A percentile compares a stretch with the other conserved stretches of the same genome.
phyloP scores from a whole-genome alignment of 495 filamentous ascomycete genomes.

The Aspergillus ostianus region DNA sequence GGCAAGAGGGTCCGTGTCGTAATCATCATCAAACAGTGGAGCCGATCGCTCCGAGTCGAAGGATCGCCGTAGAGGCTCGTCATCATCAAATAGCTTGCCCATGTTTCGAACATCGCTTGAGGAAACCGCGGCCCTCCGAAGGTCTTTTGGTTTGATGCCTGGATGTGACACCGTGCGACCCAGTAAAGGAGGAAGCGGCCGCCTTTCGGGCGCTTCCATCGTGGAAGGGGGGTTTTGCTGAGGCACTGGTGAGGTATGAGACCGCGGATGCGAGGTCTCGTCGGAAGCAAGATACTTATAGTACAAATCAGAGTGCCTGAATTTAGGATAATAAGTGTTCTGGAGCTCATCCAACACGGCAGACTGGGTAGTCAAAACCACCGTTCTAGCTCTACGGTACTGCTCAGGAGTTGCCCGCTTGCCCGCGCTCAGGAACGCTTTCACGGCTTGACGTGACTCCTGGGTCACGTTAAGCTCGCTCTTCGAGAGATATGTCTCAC shows the following conservation, averaged over 20 bases:
- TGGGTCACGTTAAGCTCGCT: slow-evolving; percentile 76
- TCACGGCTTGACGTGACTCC: slow-evolving; percentile 65
- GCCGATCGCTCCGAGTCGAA: slow-evolving; percentile 55
- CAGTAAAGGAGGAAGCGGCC: slow-evolving; percentile 42
- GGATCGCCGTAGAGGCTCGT: slow-evolving; percentile 51
- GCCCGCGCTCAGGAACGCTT: slow-evolving; percentile 74
- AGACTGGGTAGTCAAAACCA: slow-evolving; percentile 80
- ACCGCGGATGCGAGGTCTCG: slow-evolving; percentile 57
- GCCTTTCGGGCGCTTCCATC: slow-evolving; percentile 33
- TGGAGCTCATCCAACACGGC: slow-evolving; percentile 80
- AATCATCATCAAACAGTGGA: slow-evolving; percentile 64
- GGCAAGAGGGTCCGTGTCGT: slow-evolving; percentile 61
- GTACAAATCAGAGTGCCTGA: slow-evolving; percentile 88
- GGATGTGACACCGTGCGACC: slow-evolving; percentile 43
- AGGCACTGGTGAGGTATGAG: slow-evolving; percentile 23
- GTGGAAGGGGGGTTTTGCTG: slow-evolving; percentile 26
- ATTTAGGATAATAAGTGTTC: slow-evolving; percentile 72
- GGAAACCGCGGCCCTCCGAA: slow-evolving; percentile 58
- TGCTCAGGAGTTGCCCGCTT: slow-evolving; percentile 71
- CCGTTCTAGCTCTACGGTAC: slow-evolving; percentile 78
- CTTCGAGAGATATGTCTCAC: slow-evolving; percentile 80
- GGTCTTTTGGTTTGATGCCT: slow-evolving; percentile 38
- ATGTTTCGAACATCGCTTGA: slow-evolving; percentile 52
- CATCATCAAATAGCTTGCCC: slow-evolving; percentile 45
- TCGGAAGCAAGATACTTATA: slow-evolving; percentile 94